Conservation (phyloP, 1,284 basidiomycete genomes). For the Sanghuangporus weigelae region DNA sequence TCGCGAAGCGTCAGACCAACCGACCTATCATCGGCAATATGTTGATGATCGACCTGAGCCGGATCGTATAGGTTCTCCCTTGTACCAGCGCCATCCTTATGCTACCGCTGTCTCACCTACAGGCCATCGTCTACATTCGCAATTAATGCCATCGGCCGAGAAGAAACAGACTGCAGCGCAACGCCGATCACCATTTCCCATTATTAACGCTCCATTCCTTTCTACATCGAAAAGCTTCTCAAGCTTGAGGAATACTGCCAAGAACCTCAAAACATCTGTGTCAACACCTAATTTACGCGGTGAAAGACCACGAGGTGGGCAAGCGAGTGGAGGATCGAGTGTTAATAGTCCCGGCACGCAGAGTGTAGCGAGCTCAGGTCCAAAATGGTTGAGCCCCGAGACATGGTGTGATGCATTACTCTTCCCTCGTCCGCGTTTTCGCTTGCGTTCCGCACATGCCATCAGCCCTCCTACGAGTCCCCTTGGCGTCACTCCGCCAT, state of each 20-base stretch:
- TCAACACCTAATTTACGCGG: conserved; percentile 58
- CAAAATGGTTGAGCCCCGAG: conserved; percentile 63
- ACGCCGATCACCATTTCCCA: background rate
- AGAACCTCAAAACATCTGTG: conserved; percentile 42
- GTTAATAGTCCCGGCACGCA: conserved; percentile 9
- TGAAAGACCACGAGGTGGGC: conserved; percentile 19
- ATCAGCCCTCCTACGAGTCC: conserved; percentile 50
- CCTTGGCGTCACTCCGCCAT: conserved; percentile 21
- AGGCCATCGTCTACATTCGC: conserved; percentile 14
- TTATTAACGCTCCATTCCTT: conserved; percentile 12
- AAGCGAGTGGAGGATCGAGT: conserved; percentile 14
- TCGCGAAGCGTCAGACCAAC: background rate
- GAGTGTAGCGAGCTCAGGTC: conserved; percentile 24
- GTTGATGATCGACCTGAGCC: background rate
- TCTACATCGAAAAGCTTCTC: conserved; percentile 23
- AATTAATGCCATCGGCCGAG: conserved; percentile 21
- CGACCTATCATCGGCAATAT: background rate
- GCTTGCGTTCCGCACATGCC: conserved; percentile 35
- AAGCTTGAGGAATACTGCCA: conserved; percentile 9
- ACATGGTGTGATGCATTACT: conserved; percentile 76
- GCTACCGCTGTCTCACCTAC: conserved; percentile 37
- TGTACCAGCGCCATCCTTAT: conserved; percentile 35
- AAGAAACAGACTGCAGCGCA: conserved; percentile 16
- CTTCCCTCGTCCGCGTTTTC: conserved; percentile 67
- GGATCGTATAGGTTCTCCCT: background rate